Evolutionary conservation across 257 asterid species (phyloP).

Genomic region (Linaria vulgaris): DNA sequence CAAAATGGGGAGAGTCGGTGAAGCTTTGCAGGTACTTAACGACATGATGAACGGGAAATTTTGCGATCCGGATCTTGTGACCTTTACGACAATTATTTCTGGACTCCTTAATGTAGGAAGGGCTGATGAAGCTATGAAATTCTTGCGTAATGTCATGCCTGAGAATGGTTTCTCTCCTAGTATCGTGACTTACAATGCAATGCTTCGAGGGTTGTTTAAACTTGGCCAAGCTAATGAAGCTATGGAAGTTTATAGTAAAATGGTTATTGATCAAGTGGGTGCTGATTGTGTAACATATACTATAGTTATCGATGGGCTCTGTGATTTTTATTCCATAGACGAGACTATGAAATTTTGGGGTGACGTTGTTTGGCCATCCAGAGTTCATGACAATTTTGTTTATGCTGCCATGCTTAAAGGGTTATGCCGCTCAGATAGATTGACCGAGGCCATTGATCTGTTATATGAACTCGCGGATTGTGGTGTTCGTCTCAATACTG

Average conservation of each 20-base stretch:
- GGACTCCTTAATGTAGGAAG: conserved; percentile 60
- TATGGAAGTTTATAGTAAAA: conserved; percentile 49
- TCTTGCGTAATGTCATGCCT: conserved; percentile 59
- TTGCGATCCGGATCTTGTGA: conserved; percentile 73
- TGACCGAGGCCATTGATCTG: conserved; percentile 69
- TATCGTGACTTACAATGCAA: conserved; percentile 67
- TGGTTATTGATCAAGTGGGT: conserved; percentile 40
- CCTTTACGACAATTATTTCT: conserved; percentile 60
- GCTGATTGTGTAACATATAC: conserved; percentile 70
- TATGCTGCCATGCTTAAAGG: conserved; percentile 78
- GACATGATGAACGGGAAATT: conserved; percentile 78
- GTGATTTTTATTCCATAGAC: conserved; percentile 38
- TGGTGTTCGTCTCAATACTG: conserved; percentile 55
- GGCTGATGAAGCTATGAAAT: conserved; percentile 53
- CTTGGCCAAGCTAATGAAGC: conserved; percentile 58
- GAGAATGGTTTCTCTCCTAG: conserved; percentile 52
- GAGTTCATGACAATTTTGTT: conserved; percentile 65
- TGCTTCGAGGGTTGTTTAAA: conserved; percentile 64
- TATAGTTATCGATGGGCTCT: conserved; percentile 61
- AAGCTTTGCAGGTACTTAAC: conserved; percentile 60
- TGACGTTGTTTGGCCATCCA: conserved; percentile 62
- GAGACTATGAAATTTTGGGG: conserved; percentile 79
- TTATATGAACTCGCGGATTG: conserved; percentile 72
- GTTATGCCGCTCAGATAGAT: conserved; percentile 49
- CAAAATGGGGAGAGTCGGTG: conserved; percentile 62